These are phyloP conservation scores for Rhodosporidiobolus sp. DNA, from an alignment of 768 basidiomycete genomes.

Conservation along the genomic window DNA sequence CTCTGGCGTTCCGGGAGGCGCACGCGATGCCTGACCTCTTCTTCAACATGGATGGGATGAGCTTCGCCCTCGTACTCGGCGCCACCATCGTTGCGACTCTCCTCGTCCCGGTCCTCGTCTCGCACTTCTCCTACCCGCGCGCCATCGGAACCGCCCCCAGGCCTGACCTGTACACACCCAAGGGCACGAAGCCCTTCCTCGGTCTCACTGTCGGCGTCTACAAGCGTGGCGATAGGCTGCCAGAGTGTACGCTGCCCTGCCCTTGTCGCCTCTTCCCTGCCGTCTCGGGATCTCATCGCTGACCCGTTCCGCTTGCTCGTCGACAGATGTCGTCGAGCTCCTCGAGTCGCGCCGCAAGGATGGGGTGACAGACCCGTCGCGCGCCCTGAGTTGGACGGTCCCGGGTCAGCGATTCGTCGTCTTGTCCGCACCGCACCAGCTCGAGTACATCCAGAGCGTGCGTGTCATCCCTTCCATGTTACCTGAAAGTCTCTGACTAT, in stretches of 20 bases:
- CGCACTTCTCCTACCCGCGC: not conserved
- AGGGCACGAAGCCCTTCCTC: not conserved
- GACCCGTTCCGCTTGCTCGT: not conserved
- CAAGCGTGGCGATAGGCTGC: not conserved
- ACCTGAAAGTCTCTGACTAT: not conserved
- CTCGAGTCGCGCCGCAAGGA: not conserved
- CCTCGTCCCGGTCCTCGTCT: too few species aligned
- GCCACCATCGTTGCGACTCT: not conserved
- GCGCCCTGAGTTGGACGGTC: not conserved
- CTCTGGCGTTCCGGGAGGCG: too few species aligned
- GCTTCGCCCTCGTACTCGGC: not conserved
- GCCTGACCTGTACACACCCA: not conserved
- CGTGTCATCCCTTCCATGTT: not conserved
- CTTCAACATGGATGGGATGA: not conserved
- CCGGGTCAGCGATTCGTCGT: conserved; percentile 13
- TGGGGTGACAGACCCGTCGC: not conserved
- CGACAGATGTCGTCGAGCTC: not conserved
- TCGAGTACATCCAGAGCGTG: conserved; percentile 15
- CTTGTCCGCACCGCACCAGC: conserved; percentile 1
- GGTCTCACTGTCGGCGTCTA: not conserved
- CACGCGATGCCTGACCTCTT: not conserved
- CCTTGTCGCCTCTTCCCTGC: too few species aligned
- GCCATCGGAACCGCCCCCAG: not conserved
- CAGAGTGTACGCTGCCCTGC: not conserved
- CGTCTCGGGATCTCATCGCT: too few species aligned